Evolutionary conservation across 192 early-diverging fungal species (phyloP).

Genomic region (Backusella parvicylindrica): DNA sequence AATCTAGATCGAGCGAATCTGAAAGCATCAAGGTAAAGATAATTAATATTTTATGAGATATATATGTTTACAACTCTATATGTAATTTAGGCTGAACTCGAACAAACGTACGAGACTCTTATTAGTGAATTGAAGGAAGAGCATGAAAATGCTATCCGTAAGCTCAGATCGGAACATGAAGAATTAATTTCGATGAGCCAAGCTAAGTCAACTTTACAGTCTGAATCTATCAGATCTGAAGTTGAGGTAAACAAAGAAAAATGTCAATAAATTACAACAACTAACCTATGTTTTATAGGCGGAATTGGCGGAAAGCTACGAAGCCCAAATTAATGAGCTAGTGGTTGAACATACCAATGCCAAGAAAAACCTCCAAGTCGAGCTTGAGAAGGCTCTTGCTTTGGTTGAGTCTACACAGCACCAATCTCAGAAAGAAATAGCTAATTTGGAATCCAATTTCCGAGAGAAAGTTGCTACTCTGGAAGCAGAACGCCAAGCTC

Average conservation of each 20-base stretch:
- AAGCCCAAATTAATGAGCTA: slow-evolving; percentile 15
- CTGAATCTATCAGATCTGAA: slow-evolving; percentile 9
- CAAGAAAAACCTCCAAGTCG: not conserved
- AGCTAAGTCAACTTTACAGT: not conserved
- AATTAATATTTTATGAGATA: not conserved
- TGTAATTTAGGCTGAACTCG: not conserved
- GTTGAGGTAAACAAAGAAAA: not conserved
- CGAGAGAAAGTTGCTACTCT: not conserved
- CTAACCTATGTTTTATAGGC: not conserved
- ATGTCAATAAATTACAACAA: not conserved
- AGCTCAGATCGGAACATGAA: not conserved
- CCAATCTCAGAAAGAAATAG: not conserved
- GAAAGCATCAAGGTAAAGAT: not conserved
- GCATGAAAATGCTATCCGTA: slow-evolving; percentile 5
- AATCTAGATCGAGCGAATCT: not conserved
- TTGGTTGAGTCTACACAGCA: not conserved
- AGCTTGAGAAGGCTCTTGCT: not conserved
- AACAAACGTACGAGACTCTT: not conserved
- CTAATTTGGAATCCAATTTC: not conserved
- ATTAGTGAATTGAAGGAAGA: not conserved
- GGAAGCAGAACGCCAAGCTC: not conserved
- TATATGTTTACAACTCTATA: not conserved
- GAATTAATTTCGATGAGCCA: not conserved
- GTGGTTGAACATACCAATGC: not conserved
- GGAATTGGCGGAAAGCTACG: slow-evolving; percentile 6